These are phyloP conservation scores for Berberis thunbergii DNA, from an alignment of 164 flowering plant genomes.

Conservation along the genomic window DNA sequence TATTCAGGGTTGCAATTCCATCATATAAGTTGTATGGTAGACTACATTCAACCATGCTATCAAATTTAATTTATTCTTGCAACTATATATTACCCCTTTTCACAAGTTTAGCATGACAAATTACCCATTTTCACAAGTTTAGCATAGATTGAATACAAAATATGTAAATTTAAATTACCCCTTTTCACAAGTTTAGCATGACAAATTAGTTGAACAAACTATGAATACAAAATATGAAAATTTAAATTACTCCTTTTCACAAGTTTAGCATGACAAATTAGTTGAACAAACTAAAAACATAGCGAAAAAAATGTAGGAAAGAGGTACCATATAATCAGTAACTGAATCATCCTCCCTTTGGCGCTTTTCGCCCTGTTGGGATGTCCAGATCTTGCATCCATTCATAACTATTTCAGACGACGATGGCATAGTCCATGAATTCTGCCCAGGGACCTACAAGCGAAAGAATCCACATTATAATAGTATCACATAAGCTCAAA, in stretches of 20 bases:
- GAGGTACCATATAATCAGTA: conserved; percentile 27
- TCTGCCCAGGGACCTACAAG: conserved; percentile 72
- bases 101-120: neutral
- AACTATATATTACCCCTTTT: neutral
- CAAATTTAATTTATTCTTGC: too few relatives aligned
- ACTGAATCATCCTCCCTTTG: conserved; percentile 41
- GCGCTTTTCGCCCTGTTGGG: conserved; percentile 68
- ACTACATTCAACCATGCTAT: too few relatives aligned
- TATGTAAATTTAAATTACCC: neutral
- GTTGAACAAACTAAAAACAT: neutral
- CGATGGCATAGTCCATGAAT: conserved; percentile 48
- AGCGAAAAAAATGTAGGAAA: neutral
- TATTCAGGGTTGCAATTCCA: too few relatives aligned
- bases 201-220: neutral
- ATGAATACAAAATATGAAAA: neutral
- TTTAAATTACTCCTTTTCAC: neutral
- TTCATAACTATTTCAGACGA: conserved; percentile 16
- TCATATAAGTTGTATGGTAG: too few relatives aligned
- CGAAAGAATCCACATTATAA: neutral
- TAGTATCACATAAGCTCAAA: too few relatives aligned
- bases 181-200: neutral
- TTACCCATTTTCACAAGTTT: neutral
- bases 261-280: neutral
- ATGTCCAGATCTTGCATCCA: conserved; percentile 14
- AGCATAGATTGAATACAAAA: neutral